Percentiles rank a stretch among this genome's conserved stretches.
Conservation (phyloP, 805 yeast species). For the Yarrowia porcina region DNA sequence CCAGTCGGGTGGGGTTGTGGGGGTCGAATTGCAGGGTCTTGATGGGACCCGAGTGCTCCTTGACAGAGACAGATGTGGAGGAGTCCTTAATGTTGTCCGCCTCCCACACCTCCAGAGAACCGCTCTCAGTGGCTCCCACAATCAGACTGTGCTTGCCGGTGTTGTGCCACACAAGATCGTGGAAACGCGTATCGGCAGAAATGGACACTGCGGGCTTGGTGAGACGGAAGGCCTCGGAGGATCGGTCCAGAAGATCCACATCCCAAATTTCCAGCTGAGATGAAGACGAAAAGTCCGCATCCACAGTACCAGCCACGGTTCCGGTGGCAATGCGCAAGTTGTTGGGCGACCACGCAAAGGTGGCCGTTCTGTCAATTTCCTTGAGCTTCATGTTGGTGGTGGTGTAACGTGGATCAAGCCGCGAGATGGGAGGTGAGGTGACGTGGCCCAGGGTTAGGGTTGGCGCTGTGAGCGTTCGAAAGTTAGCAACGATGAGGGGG, state of each 20-base stretch:
- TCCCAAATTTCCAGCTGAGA: constrained; percentile 81
- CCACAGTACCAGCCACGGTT: constrained; percentile 94
- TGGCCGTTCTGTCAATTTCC: constrained; percentile 80
- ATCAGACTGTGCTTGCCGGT: constrained; percentile 52
- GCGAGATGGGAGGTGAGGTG: constrained; percentile 23
- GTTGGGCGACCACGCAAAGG: constrained; percentile 94
- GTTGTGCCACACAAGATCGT: constrained; percentile 81
- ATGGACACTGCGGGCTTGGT: constrained; percentile 45
- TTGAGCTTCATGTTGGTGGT: constrained; percentile 54
- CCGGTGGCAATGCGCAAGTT: constrained; percentile 70
- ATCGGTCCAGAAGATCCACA: constrained; percentile 42
- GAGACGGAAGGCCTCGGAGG: constrained; percentile 34
- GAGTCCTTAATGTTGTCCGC: constrained; percentile 48
- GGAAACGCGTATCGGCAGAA: constrained; percentile 58
- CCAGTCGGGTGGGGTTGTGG: constrained; percentile 64
- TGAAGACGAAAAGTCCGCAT: constrained; percentile 75
- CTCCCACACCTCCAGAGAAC: constrained; percentile 76
- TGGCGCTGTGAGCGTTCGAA: background rate
- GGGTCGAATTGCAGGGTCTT: constrained; percentile 75
- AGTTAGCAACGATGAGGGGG: constrained; percentile 16
- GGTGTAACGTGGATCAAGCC: constrained; percentile 16
- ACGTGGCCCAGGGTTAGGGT: constrained; percentile 26
- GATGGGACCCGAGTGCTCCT: constrained; percentile 66
- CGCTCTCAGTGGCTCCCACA: constrained; percentile 89
- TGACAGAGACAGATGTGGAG: constrained; percentile 47